A percentile compares a stretch with the other conserved stretches of the same genome.
Conservation (phyloP, 495 filamentous ascomycete genomes). For the Tuber aestivum region DNA sequence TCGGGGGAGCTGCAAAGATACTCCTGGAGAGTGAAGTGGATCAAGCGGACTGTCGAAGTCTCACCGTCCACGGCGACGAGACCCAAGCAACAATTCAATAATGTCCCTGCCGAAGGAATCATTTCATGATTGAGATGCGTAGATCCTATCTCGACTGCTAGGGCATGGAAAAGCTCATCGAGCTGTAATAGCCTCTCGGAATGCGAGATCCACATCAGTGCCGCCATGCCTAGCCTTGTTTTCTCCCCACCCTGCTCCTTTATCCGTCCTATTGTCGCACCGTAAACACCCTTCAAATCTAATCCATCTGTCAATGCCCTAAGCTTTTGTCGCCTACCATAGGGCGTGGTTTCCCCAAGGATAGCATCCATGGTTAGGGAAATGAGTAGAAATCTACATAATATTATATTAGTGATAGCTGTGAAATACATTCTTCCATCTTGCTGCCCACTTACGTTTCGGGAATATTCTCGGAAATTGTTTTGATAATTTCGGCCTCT, state of each 20-base stretch:
- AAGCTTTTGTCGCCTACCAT: not conserved
- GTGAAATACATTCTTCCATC: not conserved
- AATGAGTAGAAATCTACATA: not conserved
- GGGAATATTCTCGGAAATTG: not conserved
- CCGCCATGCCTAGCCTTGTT: not conserved
- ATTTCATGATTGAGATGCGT: not conserved
- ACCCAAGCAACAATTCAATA: not conserved
- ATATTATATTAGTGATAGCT: not conserved
- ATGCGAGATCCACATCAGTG: not conserved
- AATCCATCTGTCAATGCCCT: not conserved
- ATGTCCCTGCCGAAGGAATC: not conserved
- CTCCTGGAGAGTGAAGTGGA: not conserved
- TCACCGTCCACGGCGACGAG: not conserved
- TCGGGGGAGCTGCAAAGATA: not conserved
- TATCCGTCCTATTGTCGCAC: not conserved
- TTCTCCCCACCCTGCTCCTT: not conserved
- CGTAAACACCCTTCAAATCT: not conserved
- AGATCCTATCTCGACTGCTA: not conserved
- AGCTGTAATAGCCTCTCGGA: not conserved
- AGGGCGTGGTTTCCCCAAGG: not conserved
- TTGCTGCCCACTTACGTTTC: not conserved
- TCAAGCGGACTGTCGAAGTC: not conserved
- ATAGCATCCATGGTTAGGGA: not conserved
- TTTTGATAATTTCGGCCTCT: not conserved
- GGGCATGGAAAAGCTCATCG: not conserved